These are phyloP conservation scores for Phlebopus sp. DNA, from an alignment of 1,284 basidiomycete genomes.

Conservation along the genomic window DNA sequence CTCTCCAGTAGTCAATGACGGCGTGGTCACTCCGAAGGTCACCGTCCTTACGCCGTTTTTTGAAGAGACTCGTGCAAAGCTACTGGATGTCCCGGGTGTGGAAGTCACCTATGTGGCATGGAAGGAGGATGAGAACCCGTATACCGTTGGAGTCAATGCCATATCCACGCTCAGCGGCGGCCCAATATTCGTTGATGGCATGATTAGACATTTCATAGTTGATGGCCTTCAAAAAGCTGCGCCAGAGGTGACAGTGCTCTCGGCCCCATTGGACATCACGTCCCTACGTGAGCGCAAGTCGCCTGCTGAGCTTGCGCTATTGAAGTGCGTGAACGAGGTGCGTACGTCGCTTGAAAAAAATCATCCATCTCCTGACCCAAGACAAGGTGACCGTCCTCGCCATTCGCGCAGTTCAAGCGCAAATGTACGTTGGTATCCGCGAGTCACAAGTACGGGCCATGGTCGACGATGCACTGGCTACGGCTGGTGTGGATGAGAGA, in stretches of 20 bases:
- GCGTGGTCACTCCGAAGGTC: constrained; percentile 41
- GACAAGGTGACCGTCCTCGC: constrained; percentile 72
- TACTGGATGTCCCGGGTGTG: constrained; percentile 49
- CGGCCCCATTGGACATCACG: constrained; percentile 54
- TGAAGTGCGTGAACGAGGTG: constrained; percentile 82
- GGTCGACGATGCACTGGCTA: constrained; percentile 52
- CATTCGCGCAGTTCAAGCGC: constrained; percentile 62
- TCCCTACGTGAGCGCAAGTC: constrained; percentile 75
- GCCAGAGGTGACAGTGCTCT: constrained; percentile 37
- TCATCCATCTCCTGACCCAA: constrained; percentile 6
- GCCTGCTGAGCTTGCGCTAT: constrained; percentile 61
- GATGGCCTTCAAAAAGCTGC: constrained; percentile 57
- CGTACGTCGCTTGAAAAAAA: constrained; percentile 10
- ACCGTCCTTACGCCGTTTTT: constrained; percentile 75
- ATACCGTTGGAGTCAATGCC: constrained; percentile 48
- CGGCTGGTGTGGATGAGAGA: constrained; percentile 56
- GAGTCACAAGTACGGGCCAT: constrained; percentile 67
- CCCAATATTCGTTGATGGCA: constrained; percentile 61
- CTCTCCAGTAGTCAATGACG: constrained; percentile 38
- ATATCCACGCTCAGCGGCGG: constrained; percentile 33
- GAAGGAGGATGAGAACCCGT: constrained; percentile 75
- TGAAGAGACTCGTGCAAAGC: constrained; percentile 68
- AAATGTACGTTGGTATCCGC: constrained; percentile 68
- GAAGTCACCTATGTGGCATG: constrained; percentile 60
- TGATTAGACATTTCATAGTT: constrained; percentile 56